These are phyloP conservation scores for Cordyceps fumosorosea DNA, from an alignment of 2,329 filamentous ascomycete genomes.

Conservation along the genomic window DNA sequence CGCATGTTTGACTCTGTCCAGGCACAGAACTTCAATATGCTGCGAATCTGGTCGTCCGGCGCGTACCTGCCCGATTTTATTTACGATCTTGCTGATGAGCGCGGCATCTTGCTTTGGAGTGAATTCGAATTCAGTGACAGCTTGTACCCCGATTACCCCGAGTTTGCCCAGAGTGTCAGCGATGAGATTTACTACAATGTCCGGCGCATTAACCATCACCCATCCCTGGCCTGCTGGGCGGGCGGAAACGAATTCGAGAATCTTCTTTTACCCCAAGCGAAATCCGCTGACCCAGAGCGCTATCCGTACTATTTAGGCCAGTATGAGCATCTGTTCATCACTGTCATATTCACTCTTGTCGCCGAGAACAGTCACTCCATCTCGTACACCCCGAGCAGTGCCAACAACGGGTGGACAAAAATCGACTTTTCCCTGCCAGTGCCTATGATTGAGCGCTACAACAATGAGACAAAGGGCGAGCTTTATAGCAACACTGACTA, in stretches of 20 bases:
- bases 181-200: constrained; percentile 54
- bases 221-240: constrained; percentile 47
- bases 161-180: constrained; percentile 49
- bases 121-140: constrained; percentile 58
- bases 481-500: constrained; percentile 10
- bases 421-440: constrained; percentile 9
- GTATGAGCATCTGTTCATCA: constrained; percentile 11
- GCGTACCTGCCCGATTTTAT: constrained; percentile 56
- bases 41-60: constrained; percentile 55
- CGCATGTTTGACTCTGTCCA: constrained; percentile 42
- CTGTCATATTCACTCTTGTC: constrained; percentile 1
- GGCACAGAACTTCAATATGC: constrained; percentile 55
- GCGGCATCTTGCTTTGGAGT: constrained; percentile 54
- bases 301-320: constrained; percentile 1
- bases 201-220: constrained; percentile 54
- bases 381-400: constrained; percentile 9
- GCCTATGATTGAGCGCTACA: constrained; percentile 11
- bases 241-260: constrained; percentile 56
- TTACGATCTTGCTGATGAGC: constrained; percentile 56
- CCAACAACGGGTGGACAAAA: constrained; percentile 9
- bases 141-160: constrained; percentile 47
- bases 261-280: constrained; percentile 34
- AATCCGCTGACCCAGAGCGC: not conserved
- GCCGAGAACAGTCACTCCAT: constrained; percentile 9
- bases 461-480: constrained; percentile 8